These are phyloP conservation scores for Blastobotrys mokoenaii DNA, from an alignment of 805 yeast species.

Conservation along the genomic window DNA sequence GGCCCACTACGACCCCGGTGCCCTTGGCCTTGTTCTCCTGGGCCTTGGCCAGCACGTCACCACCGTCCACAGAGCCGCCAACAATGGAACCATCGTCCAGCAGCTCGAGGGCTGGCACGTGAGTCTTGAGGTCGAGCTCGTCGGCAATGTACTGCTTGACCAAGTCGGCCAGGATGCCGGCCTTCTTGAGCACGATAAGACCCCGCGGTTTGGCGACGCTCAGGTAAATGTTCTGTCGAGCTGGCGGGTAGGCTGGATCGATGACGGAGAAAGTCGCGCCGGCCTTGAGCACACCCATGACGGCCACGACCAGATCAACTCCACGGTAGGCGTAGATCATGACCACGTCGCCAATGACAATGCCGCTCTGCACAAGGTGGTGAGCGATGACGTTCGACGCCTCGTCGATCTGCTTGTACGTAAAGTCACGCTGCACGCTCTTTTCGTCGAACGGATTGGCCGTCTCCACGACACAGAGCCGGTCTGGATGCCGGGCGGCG, in stretches of 20 bases:
- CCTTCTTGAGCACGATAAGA: conserved; percentile 80
- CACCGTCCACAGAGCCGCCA: conserved; percentile 36
- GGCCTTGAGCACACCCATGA: conserved; percentile 95
- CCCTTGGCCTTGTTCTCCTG: conserved; percentile 42
- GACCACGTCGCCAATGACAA: conserved; percentile 86
- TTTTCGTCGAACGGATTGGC: conserved; percentile 42
- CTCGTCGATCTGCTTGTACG: conserved; percentile 80
- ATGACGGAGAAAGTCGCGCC: conserved; percentile 98
- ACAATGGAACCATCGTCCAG: conserved; percentile 62
- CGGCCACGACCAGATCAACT: conserved; percentile 93
- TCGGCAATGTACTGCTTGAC: conserved; percentile 71
- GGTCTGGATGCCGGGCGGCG: conserved; percentile 75
- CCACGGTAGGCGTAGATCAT: conserved; percentile 98
- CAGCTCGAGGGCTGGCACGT: conserved; percentile 70
- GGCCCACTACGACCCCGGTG: conserved; percentile 91
- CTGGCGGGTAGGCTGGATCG: conserved; percentile 98
- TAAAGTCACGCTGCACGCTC: conserved; percentile 60
- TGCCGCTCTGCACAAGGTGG: conserved; percentile 71
- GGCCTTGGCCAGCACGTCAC: conserved; percentile 45
- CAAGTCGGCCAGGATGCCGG: conserved; percentile 69
- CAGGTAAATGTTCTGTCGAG: conserved; percentile 87
- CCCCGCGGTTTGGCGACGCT: conserved; percentile 92
- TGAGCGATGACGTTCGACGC: conserved; percentile 93
- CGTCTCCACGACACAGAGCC: conserved; percentile 90
- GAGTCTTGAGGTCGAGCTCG: conserved; percentile 64